phyloP scores from a whole-genome alignment of 2,329 filamentous ascomycete species.

The Ceratocystis papillata region DNA sequence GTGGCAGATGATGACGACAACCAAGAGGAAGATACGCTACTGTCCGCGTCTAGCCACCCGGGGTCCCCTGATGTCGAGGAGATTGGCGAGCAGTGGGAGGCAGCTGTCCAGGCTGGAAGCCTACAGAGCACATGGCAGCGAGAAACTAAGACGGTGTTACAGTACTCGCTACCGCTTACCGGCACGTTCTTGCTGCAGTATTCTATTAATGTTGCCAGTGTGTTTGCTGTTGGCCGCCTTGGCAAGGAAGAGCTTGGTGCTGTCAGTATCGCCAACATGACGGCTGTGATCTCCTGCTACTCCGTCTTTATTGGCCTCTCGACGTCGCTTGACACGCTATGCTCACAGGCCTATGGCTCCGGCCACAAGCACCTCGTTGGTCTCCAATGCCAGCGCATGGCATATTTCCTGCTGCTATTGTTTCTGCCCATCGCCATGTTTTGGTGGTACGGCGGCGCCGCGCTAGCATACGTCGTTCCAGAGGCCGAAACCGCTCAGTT shows the following conservation, averaged over 20 bases:
- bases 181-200: conserved; percentile 71
- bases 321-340: conserved; percentile 84
- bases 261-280: conserved; percentile 54
- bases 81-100: conserved; percentile 68
- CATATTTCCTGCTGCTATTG: conserved; percentile 61
- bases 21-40: conserved; percentile 29
- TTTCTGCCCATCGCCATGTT: conserved; percentile 61
- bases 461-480: conserved; percentile 43
- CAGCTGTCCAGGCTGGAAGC: conserved; percentile 66
- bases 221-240: conserved; percentile 67
- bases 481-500: conserved; percentile 52
- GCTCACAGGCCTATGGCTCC: conserved; percentile 86
- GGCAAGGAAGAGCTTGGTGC: conserved; percentile 50
- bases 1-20: conserved; percentile 14
- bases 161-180: conserved; percentile 60
- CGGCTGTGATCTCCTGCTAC: conserved; percentile 66
- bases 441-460: conserved; percentile 57
- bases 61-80: conserved; percentile 41
- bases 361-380: conserved; percentile 82
- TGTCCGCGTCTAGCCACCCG: conserved; percentile 30
- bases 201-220: conserved; percentile 69
- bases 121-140: conserved; percentile 87
- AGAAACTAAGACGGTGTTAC: conserved; percentile 68
- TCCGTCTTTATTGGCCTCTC: conserved; percentile 74
- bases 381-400: conserved; percentile 70